Conservation (phyloP, 106 monocot species). For the Phalaenopsis equestris region DNA sequence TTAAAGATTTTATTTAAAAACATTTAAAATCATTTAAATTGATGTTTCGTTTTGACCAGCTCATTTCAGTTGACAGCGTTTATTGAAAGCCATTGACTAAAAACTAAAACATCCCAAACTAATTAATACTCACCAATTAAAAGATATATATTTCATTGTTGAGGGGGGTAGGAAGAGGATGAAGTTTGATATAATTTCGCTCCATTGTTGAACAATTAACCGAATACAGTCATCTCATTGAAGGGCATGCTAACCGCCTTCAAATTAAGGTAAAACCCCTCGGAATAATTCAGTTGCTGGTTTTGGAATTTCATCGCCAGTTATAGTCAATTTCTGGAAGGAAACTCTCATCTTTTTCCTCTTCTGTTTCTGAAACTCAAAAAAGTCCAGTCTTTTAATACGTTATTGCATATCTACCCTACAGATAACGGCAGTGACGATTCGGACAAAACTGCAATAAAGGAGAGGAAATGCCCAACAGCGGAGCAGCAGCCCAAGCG, state of each 20-base stretch:
- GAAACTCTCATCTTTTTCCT: no score
- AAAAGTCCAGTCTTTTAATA: neutral
- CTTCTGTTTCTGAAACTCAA: no score
- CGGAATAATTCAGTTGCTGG: neutral
- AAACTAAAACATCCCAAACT: no score
- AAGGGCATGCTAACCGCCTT: no score
- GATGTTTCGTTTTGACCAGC: neutral
- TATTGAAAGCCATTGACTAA: neutral
- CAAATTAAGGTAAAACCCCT: neutral
- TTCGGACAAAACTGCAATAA: constrained; percentile 1
- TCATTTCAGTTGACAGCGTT: neutral
- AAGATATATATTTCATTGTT: no score
- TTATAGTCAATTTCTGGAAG: neutral
- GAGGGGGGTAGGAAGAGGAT: neutral
- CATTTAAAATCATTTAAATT: neutral
- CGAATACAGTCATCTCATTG: neutral
- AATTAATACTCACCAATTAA: no score
- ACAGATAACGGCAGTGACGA: constrained; percentile 1
- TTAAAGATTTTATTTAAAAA: no score
- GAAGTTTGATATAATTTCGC: neutral
- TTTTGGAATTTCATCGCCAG: neutral
- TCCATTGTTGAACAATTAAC: no score
- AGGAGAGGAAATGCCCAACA: neutral
- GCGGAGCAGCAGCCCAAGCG: constrained; percentile 10
- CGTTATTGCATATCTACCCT: neutral